Conservation (phyloP, 345 rosid genomes). For the Leavenworthia alabamica region DNA sequence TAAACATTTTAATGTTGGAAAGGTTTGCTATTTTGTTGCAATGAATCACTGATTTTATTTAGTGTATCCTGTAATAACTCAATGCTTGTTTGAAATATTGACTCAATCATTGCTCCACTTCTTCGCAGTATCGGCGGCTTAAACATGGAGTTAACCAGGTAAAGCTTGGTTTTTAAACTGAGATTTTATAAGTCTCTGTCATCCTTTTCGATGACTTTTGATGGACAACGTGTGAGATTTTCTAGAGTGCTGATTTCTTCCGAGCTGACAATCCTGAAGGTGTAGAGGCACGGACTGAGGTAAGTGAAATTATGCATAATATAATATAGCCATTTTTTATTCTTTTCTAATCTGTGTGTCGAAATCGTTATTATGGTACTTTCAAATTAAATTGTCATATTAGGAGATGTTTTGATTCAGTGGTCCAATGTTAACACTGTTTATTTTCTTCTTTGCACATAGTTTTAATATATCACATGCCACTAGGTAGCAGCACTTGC, state of each 20-base stretch:
- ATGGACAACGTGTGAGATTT: conserved; percentile 17
- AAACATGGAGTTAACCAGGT: conserved; percentile 94
- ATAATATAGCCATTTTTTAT: background rate
- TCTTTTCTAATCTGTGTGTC: conserved; percentile 5
- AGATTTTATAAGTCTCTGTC: background rate
- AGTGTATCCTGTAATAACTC: background rate
- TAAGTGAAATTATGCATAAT: conserved; percentile 25
- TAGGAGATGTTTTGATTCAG: conserved; percentile 28
- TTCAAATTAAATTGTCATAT: conserved; percentile 6
- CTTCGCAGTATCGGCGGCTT: conserved; percentile 93
- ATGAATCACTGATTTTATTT: background rate
- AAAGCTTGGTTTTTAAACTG: background rate
- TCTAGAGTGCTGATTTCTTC: conserved; percentile 96
- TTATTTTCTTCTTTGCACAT: conserved; percentile 57
- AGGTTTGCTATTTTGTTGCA: conserved; percentile 43
- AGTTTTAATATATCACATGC: conserved; percentile 75
- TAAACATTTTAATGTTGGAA: conserved; percentile 98
- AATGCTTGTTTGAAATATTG: conserved; percentile 5
- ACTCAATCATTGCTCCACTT: conserved; percentile 21
- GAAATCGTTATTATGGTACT: background rate
- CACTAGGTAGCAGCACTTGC: conserved; percentile 99
- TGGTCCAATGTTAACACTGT: conserved; percentile 34
- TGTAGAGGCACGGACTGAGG: conserved; percentile 98
- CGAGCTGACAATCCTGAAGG: conserved; percentile 98
- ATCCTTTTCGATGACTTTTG: conserved; percentile 11